Evolutionary conservation across 768 basidiomycete genomes (phyloP), one percentile per base, ranked within the genome.

Genomic region (Myochromella boudieri): DNA sequence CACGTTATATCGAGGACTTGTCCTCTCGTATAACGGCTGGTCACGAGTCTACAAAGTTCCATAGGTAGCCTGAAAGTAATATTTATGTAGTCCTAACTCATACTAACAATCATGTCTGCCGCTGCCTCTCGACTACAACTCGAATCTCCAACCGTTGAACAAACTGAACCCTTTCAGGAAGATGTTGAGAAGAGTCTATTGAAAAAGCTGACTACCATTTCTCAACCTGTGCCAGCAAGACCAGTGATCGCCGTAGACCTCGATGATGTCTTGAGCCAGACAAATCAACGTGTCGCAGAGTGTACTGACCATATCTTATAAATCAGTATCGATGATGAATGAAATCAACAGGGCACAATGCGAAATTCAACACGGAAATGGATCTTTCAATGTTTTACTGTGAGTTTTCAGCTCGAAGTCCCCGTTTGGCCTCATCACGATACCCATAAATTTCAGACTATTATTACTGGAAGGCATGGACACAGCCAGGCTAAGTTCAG

Each of bases 391-490:
- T 75, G 42, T 86, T 85, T 60, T 80, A 81, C 54, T 88, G 83
- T 80, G 55, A 64, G 80, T 65, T 10, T 21, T 5, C 17, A 8
- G 17, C 27, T 14, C 6, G 37, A 31, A 3, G 10, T 18, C 12
- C 24, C 24, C 37, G 49, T 17, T 51, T 22, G 26, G 32, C 22
- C 17, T 18, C 8, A 39, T 18, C 9, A 8, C 7, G 34, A 11
- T 5, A 32, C 21, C 6, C 15, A 29, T 33, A 20, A 46, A n/a
- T 6, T 15, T 15, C 14, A 83, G 81, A 87, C 58, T 86, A 85
- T 54, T 85, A 84, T 61, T 87, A 84, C 59, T 87, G 86, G 86
- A 86, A 84, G 74, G 85, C 78, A 36, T 22, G 17, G 36, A 17
- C 22, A 36, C 49, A 10, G 20, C 28, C 25, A 18, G 21, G 31